Evolutionary conservation across 768 basidiomycete species (phyloP).

Genomic region (Hygrocybe punicea): DNA sequence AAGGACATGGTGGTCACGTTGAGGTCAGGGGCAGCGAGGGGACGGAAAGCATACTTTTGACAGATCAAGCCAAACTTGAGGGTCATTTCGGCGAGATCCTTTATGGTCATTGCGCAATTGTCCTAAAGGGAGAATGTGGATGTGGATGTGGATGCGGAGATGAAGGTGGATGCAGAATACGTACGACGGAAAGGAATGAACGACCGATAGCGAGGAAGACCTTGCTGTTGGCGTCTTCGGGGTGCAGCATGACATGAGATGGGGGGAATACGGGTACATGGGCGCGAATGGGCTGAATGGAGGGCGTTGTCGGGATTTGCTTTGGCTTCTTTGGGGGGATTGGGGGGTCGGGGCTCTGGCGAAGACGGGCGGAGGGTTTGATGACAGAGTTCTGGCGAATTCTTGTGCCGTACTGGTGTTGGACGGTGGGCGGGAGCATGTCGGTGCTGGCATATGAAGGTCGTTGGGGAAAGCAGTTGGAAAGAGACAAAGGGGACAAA

Average conservation of each 20-base stretch:
- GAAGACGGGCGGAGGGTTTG: conserved; percentile 50
- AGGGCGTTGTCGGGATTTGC: conserved; percentile 21
- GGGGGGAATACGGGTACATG: conserved; percentile 48
- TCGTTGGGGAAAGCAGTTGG: conserved; percentile 10
- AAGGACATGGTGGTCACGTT: conserved; percentile 10
- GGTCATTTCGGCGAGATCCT: conserved; percentile 74
- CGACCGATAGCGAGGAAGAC: conserved; percentile 72
- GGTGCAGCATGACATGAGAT: conserved; percentile 61
- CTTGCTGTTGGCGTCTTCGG: conserved; percentile 69
- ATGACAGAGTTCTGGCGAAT: conserved; percentile 51
- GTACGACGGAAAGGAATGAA: conserved; percentile 68
- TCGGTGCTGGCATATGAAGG: conserved; percentile 1
- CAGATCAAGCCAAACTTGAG: conserved; percentile 63
- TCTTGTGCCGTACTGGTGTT: conserved; percentile 51
- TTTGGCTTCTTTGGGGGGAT: conserved; percentile 30
- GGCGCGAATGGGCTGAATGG: conserved; percentile 14
- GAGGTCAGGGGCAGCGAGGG: conserved; percentile 11
- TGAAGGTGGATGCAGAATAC: conserved; percentile 28
- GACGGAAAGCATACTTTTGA: conserved; percentile 59
- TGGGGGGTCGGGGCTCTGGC: conserved; percentile 42
- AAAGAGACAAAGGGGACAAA: conserved; percentile 5
- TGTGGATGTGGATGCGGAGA: conserved; percentile 13
- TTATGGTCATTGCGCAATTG: conserved; percentile 83
- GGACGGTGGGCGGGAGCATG: conserved; percentile 17
- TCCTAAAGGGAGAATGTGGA: conserved; percentile 43